Conservation (phyloP, 2,329 filamentous ascomycete species). For the Lachnellula occidentalis region DNA sequence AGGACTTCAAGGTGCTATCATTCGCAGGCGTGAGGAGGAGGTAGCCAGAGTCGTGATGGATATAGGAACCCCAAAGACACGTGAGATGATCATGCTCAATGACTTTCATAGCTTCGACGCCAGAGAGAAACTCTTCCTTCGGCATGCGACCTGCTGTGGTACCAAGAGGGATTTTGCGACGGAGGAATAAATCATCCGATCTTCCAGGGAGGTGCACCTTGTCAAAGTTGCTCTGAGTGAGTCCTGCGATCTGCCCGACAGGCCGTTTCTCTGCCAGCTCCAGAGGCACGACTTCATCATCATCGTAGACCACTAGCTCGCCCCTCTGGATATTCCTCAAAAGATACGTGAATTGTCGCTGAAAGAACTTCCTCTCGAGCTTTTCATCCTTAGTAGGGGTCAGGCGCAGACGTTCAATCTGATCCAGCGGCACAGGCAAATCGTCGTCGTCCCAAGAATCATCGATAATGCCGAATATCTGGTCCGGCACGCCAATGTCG, state of each 20-base stretch:
- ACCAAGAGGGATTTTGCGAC: constrained; percentile 52
- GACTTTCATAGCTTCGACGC: constrained; percentile 52
- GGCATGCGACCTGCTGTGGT: constrained; percentile 40
- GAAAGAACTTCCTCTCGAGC: constrained; percentile 63
- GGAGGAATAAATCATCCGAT: constrained; percentile 51
- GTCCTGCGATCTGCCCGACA: constrained; percentile 36
- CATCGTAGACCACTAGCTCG: constrained; percentile 57
- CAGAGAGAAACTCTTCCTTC: constrained; percentile 52
- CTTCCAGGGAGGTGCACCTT: constrained; percentile 58
- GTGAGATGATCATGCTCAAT: constrained; percentile 64
- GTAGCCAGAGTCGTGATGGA: constrained; percentile 57
- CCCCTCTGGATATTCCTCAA: constrained; percentile 57
- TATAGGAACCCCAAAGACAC: constrained; percentile 68
- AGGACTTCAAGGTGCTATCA: constrained; percentile 62
- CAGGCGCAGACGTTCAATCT: constrained; percentile 58
- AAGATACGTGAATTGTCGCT: constrained; percentile 67
- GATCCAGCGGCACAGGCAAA: constrained; percentile 61
- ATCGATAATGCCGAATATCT: constrained; percentile 71
- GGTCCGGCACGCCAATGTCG: constrained; percentile 64
- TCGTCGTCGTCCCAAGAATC: constrained; percentile 74
- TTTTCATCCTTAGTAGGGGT: constrained; percentile 54
- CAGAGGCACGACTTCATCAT: constrained; percentile 64
- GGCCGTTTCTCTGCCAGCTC: constrained; percentile 56
- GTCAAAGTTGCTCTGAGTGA: constrained; percentile 43
- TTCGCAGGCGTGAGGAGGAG: constrained; percentile 60